These are phyloP conservation scores for Circinella umbellata DNA, from an alignment of 371 early-diverging fungal species.

Conservation along the genomic window DNA sequence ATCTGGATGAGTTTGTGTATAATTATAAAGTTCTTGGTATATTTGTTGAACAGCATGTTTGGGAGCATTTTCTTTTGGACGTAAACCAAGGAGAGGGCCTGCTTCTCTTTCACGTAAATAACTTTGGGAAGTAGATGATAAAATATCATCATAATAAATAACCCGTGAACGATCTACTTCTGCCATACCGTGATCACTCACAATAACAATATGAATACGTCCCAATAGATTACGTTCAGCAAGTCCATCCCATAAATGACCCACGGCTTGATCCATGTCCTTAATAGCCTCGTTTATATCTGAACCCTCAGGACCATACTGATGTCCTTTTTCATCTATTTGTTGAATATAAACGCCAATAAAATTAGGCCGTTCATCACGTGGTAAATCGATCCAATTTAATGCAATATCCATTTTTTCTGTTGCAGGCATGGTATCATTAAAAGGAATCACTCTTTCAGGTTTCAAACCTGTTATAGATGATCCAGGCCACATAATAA, in stretches of 20 bases:
- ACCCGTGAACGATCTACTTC: slow-evolving; percentile 42
- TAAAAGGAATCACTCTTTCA: slow-evolving; percentile 64
- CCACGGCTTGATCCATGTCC: slow-evolving; percentile 71
- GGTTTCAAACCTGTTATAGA: slow-evolving; percentile 67
- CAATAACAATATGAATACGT: slow-evolving; percentile 79
- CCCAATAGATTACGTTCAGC: slow-evolving; percentile 58
- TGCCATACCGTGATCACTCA: slow-evolving; percentile 95
- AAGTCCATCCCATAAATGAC: slow-evolving; percentile 61
- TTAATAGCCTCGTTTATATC: slow-evolving; percentile 60
- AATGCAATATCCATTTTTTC: slow-evolving; percentile 67
- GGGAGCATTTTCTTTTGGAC: slow-evolving; percentile 51
- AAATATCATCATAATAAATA: slow-evolving; percentile 77
- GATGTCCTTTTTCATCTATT: slow-evolving; percentile 83
- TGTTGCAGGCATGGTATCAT: slow-evolving; percentile 43
- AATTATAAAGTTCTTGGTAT: slow-evolving; percentile 44
- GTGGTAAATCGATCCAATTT: slow-evolving; percentile 78
- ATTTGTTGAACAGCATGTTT: slow-evolving; percentile 27
- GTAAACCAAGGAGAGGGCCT: slow-evolving; percentile 48
- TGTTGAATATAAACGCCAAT: slow-evolving; percentile 81
- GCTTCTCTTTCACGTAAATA: slow-evolving; percentile 36
- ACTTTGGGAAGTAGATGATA: slow-evolving; percentile 29
- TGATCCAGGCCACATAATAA: slow-evolving; percentile 91
- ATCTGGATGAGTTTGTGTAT: slow-evolving; percentile 34
- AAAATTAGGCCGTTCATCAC: slow-evolving; percentile 69
- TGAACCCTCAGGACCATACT: slow-evolving; percentile 69